These are phyloP conservation scores for Calonectria naviculata DNA, from an alignment of 2,329 filamentous ascomycete genomes.

Conservation along the genomic window DNA sequence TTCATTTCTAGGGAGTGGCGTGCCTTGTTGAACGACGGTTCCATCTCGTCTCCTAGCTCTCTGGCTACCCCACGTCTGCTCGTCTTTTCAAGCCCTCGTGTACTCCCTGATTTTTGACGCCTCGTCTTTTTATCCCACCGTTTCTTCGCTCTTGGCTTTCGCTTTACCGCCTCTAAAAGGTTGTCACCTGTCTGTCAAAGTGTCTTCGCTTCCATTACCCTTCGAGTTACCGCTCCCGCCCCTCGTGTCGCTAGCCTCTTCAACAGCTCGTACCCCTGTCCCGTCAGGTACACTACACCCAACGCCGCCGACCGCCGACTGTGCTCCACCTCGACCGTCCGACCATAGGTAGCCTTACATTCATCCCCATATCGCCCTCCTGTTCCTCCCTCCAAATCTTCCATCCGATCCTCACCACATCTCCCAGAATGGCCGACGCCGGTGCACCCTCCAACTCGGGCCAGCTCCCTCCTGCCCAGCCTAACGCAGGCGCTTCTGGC, in stretches of 20 bases:
- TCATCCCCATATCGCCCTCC: slow-evolving; percentile 31
- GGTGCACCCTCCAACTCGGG: slow-evolving; percentile 70
- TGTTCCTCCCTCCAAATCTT: slow-evolving; percentile 29
- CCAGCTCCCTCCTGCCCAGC: slow-evolving; percentile 77
- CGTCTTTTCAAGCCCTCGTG: neutral
- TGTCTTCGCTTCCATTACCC: slow-evolving; percentile 21
- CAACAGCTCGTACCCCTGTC: slow-evolving; percentile 27
- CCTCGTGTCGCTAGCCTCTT: slow-evolving; percentile 24
- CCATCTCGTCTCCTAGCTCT: slow-evolving; percentile 9
- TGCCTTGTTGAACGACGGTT: slow-evolving; percentile 22
- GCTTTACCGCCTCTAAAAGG: neutral
- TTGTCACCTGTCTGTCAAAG: slow-evolving; percentile 6
- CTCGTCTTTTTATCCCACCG: neutral
- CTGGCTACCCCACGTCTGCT: slow-evolving; percentile 8
- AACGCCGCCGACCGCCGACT: slow-evolving; percentile 42
- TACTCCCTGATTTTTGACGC: neutral
- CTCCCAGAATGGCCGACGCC: slow-evolving; percentile 79
- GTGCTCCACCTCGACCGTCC: slow-evolving; percentile 42
- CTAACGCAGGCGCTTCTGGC: slow-evolving; percentile 77
- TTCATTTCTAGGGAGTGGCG: slow-evolving; percentile 10
- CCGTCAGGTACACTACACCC: slow-evolving; percentile 41
- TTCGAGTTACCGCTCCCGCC: slow-evolving; percentile 16
- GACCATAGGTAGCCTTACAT: slow-evolving; percentile 41
- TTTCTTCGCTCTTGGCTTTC: neutral
- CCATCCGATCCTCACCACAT: slow-evolving; percentile 28